A percentile compares a stretch with the other conserved stretches of the same genome.
phyloP scores from a whole-genome alignment of 257 asterid genomes.

The Linderniella brevidens region DNA sequence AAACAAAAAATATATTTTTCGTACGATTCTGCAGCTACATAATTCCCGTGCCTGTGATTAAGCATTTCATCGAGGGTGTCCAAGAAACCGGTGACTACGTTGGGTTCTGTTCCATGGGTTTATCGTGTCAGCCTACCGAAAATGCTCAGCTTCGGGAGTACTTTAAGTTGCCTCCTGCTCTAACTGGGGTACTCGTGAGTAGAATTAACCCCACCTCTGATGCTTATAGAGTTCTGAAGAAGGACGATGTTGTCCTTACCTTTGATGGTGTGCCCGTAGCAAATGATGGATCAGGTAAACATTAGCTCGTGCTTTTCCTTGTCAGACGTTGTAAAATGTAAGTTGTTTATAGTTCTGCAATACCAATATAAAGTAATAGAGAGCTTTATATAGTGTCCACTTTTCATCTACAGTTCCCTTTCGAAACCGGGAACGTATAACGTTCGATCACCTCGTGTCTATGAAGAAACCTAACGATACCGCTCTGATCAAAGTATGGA shows the following conservation, averaged over 20 bases:
- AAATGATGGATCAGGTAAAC: constrained; percentile 86
- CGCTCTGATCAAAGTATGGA: constrained; percentile 54
- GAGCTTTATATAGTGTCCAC: constrained; percentile 3
- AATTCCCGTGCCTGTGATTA: constrained; percentile 90
- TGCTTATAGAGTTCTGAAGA: constrained; percentile 44
- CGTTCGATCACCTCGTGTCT: constrained; percentile 90
- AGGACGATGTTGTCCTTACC: constrained; percentile 76
- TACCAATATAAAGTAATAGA: too few relatives aligned
- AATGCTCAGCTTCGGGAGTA: constrained; percentile 68
- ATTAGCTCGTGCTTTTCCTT: constrained; percentile 5
- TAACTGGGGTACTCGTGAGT: constrained; percentile 81
- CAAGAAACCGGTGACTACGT: constrained; percentile 77
- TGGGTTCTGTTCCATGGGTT: constrained; percentile 89
- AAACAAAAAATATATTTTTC: not conserved
- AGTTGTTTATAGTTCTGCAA: too few relatives aligned
- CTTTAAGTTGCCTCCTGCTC: constrained; percentile 50
- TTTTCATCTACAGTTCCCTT: constrained; percentile 53
- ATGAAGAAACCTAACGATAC: constrained; percentile 96
- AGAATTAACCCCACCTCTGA: constrained; percentile 71
- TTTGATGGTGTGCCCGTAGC: constrained; percentile 86
- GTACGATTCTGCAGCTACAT: constrained; percentile 44
- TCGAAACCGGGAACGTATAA: constrained; percentile 85
- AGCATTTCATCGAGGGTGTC: constrained; percentile 71
- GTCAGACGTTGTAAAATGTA: not conserved
- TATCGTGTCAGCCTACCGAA: constrained; percentile 91